Base-by-base conservation (phyloP, 352 stramenopile genomes). In the Pythium brachiatum region DNA sequence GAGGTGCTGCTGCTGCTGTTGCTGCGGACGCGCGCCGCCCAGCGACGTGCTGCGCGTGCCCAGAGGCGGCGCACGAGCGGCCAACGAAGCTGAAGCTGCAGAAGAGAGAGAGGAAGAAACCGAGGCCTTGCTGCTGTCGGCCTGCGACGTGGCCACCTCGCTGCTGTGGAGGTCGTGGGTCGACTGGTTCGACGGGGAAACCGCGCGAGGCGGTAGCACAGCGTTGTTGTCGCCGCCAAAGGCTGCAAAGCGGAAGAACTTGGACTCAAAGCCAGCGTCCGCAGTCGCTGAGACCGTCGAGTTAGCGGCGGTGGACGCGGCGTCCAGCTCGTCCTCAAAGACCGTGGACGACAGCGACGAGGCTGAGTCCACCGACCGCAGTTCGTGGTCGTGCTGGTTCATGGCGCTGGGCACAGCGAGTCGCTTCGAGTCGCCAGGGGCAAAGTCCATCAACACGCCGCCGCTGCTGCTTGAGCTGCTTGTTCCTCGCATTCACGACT, bases 181-280 rank as follows among this genome's bases (percentile, higher is more conserved):
- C 57, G 46, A 34, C 61, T 83, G 77, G 61, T 88, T 86, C n/a
- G 75, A 76, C n/a, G 73, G 69, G 16, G 76, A 74, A 7, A 74
- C 52, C 48, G 68, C 50, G 23, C 69, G 57, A 27, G 41, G 60
- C 16, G 73, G 66, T 52, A 75, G 34, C 27, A 68, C 53, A 27
- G 77, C 69, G 41, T 76, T 77, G 53, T 79, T 78, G 31, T 53
- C 50, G 18, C 38, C 54, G 11, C 44, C 57, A 55, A 63, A 63
- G 25, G 47, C 57, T 4, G 57, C 47, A 47, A 63, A 63, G 2
- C 57, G 57, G 57, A 63, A 63, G 27, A 63, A 63, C 47, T 50
- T 57, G 32, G 57, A 63, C 36, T 63, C 57, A 48, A 63, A 63
- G 55, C 55, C 27, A 12, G 15, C 21, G 26, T 50, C 23, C 18